These are phyloP conservation scores for Ceratobasidium sp. DNA, from an alignment of 1,284 basidiomycete genomes.

Conservation along the genomic window DNA sequence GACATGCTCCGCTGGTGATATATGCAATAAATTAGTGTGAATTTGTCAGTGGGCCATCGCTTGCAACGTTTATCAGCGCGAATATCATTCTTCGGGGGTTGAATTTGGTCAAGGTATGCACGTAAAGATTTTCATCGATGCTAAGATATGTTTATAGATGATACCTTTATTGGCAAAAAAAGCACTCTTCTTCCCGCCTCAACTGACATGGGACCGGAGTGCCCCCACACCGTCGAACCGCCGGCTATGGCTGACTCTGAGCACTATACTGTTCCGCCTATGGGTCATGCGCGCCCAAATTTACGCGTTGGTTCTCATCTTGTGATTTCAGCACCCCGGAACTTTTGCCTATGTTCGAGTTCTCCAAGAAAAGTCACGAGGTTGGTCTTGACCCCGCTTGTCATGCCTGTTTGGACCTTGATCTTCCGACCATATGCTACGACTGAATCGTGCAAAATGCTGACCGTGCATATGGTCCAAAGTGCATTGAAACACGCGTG, in stretches of 20 bases:
- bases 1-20: background rate
- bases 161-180: slow-evolving; percentile 1
- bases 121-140: slow-evolving; percentile 9
- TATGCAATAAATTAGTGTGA: background rate
- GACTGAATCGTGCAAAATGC: background rate
- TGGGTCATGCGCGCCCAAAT: too few species aligned
- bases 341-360: too few species aligned
- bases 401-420: background rate
- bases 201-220: slow-evolving; percentile 35
- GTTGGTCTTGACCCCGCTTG: too few species aligned
- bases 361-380: too few species aligned
- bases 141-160: background rate
- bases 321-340: too few species aligned
- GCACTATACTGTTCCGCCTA: background rate
- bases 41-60: background rate
- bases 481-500: background rate
- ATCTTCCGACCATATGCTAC: background rate
- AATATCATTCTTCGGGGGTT: slow-evolving; percentile 21
- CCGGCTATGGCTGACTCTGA: slow-evolving; percentile 12
- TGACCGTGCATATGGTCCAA: background rate
- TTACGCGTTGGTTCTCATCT: too few species aligned
- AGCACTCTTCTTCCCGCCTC: slow-evolving; percentile 9
- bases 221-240: background rate
- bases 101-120: slow-evolving; percentile 18
- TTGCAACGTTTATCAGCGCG: background rate